phyloP scores from a whole-genome alignment of 805 yeast genomes.

The Groenewaldozyma tartarivorans region DNA sequence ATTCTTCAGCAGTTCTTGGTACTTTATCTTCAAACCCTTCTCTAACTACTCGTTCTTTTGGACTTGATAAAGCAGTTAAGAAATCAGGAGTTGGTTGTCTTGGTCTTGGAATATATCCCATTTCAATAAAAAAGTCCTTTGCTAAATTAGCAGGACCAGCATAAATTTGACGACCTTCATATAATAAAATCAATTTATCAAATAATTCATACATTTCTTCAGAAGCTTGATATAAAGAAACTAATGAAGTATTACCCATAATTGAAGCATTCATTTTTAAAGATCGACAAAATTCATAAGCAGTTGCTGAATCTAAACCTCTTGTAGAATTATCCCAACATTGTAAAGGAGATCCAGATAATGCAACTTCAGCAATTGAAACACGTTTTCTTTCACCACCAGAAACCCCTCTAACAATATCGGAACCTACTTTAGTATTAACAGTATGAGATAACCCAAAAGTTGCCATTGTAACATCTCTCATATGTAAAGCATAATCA shows the following conservation, averaged over 20 bases:
- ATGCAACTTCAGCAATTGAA: slow-evolving; percentile 42
- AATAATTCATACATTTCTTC: slow-evolving; percentile 46
- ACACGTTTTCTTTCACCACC: slow-evolving; percentile 53
- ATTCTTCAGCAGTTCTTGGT: slow-evolving; percentile 45
- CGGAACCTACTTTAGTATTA: slow-evolving; percentile 37
- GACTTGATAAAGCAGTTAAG: slow-evolving; percentile 46
- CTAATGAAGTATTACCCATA: slow-evolving; percentile 42
- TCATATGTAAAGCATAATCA: slow-evolving; percentile 37
- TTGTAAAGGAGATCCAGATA: slow-evolving; percentile 38
- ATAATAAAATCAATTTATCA: slow-evolving; percentile 43
- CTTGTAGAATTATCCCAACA: slow-evolving; percentile 65
- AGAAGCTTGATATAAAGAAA: slow-evolving; percentile 55
- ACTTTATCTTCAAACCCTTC: slow-evolving; percentile 39
- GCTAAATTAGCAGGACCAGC: slow-evolving; percentile 41
- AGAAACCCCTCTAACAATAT: slow-evolving; percentile 46
- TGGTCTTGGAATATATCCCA: slow-evolving; percentile 49
- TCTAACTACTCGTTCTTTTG: slow-evolving; percentile 37
- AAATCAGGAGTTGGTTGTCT: slow-evolving; percentile 55
- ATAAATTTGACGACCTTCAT: slow-evolving; percentile 48
- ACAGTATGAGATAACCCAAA: slow-evolving; percentile 33
- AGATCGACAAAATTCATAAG: slow-evolving; percentile 52
- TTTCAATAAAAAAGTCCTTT: slow-evolving; percentile 37
- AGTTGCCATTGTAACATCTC: slow-evolving; percentile 42
- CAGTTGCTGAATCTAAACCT: slow-evolving; percentile 65
- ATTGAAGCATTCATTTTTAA: slow-evolving; percentile 46